A percentile compares a stretch with the other conserved stretches of the same genome.
Evolutionary conservation across 805 yeast species (phyloP).

Genomic region (Candida succiphila): DNA sequence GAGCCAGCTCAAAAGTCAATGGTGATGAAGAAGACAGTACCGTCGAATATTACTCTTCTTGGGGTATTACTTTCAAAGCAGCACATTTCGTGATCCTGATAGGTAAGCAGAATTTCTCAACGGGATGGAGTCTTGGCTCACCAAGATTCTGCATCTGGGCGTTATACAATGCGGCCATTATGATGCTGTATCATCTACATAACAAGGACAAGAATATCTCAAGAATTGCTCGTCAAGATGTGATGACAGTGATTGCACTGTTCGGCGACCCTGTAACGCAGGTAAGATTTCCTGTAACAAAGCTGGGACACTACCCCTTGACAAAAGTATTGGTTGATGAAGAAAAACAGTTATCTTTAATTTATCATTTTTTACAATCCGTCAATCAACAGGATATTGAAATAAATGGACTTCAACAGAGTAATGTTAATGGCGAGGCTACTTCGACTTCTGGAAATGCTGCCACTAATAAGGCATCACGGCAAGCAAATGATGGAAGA

Average conservation of each 20-base stretch:
- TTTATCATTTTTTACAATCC: conserved; percentile 10
- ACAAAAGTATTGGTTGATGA: conserved; percentile 31
- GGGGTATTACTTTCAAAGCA: conserved; percentile 77
- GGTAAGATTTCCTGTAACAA: not conserved
- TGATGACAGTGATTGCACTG: conserved; percentile 27
- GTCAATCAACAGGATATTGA: not conserved
- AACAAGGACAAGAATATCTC: conserved; percentile 22
- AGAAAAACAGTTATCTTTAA: conserved; percentile 23
- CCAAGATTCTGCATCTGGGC: conserved; percentile 34
- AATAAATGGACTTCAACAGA: too few species aligned
- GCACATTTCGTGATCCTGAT: conserved; percentile 66
- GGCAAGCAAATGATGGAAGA: too few species aligned
- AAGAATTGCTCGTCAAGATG: conserved; percentile 25
- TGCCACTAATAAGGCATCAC: too few species aligned
- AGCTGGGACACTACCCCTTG: conserved; percentile 22
- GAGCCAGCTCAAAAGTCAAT: too few species aligned
- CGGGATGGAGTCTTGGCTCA: conserved; percentile 32
- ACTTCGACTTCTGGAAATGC: too few species aligned
- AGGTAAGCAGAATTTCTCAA: conserved; percentile 46
- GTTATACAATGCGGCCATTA: conserved; percentile 36
- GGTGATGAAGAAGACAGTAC: too few species aligned
- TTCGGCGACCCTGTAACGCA: too few species aligned
- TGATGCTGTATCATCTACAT: conserved; percentile 52
- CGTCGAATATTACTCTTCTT: conserved; percentile 53
- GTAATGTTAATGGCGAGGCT: too few species aligned